Percentiles rank a stretch among this genome's conserved stretches.
phyloP scores from a whole-genome alignment of 1,139 yeast genomes.

The Saccharomyces hybrid region DNA sequence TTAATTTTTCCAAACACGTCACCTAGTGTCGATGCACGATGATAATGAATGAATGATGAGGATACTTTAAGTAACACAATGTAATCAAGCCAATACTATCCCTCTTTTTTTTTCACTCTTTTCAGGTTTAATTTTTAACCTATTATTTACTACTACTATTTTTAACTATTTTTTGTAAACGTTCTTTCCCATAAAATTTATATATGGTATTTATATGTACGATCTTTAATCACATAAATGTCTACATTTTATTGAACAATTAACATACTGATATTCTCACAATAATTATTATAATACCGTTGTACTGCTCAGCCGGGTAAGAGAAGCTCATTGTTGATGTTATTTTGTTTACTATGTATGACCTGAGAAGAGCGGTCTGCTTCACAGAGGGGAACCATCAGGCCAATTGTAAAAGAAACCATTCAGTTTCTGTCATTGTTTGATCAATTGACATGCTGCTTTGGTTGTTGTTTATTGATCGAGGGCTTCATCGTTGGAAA shows the following conservation, averaged over 20 bases:
- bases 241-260: not conserved
- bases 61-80: not conserved
- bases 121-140: not conserved
- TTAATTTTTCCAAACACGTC: not conserved
- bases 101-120: not conserved
- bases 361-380: not conserved
- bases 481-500: not conserved
- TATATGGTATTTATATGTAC: not conserved
- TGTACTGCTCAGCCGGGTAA: not conserved
- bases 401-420: not conserved
- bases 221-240: not conserved
- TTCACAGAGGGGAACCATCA: not conserved
- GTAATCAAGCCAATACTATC: not conserved
- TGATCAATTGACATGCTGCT: not conserved
- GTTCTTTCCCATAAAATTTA: not conserved
- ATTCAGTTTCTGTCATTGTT: not conserved
- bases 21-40: not conserved
- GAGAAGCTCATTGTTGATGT: not conserved
- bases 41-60: conserved; percentile 1
- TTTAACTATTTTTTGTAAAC: not conserved
- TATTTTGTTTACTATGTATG: not conserved
- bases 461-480: not conserved
- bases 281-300: not conserved
- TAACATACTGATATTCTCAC: not conserved
- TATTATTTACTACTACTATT: not conserved